Conservation (phyloP, 1,284 basidiomycete species). For the Kalmanozyma brasiliensis region DNA sequence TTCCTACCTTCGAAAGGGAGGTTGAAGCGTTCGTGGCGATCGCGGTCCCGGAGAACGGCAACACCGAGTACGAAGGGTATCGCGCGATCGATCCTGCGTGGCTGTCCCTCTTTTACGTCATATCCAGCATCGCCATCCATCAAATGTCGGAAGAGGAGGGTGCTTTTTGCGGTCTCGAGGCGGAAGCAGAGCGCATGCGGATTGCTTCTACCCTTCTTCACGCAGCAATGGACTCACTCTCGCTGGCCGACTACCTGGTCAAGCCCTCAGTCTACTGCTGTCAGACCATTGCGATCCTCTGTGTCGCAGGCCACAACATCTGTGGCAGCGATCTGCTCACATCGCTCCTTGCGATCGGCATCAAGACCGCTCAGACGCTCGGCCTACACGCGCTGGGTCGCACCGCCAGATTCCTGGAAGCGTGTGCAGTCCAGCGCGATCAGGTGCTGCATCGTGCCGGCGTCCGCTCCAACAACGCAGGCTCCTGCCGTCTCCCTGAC, state of each 20-base stretch:
- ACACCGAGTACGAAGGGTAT: slow-evolving; percentile 25
- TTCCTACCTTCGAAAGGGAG: slow-evolving; percentile 47
- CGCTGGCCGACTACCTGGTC: slow-evolving; percentile 45
- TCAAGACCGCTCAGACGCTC: slow-evolving; percentile 51
- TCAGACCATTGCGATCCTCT: slow-evolving; percentile 51
- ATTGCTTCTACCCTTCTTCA: slow-evolving; percentile 32
- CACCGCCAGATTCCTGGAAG: slow-evolving; percentile 29
- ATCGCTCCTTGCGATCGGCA: slow-evolving; percentile 48
- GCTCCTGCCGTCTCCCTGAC: slow-evolving; percentile 33
- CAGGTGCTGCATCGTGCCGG: slow-evolving; percentile 29
- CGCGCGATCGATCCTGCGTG: slow-evolving; percentile 45
- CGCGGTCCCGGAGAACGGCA: slow-evolving; percentile 10
- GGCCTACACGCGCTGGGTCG: slow-evolving; percentile 47
- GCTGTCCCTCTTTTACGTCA: slow-evolving; percentile 48
- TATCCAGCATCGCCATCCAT: slow-evolving; percentile 51
- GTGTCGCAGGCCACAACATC: slow-evolving; percentile 53
- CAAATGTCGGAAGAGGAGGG: slow-evolving; percentile 51
- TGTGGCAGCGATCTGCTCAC: slow-evolving; percentile 50
- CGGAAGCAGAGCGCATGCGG: slow-evolving; percentile 27
- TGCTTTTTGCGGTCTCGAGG: slow-evolving; percentile 17
- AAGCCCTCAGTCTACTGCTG: slow-evolving; percentile 48
- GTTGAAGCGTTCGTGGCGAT: slow-evolving; percentile 38
- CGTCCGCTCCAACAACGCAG: slow-evolving; percentile 15
- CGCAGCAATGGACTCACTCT: slow-evolving; percentile 45
- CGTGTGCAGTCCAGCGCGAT: slow-evolving; percentile 26